Evolutionary conservation across 1,139 yeast species (phyloP).

Genomic region (Debaryomyces coudertii): DNA sequence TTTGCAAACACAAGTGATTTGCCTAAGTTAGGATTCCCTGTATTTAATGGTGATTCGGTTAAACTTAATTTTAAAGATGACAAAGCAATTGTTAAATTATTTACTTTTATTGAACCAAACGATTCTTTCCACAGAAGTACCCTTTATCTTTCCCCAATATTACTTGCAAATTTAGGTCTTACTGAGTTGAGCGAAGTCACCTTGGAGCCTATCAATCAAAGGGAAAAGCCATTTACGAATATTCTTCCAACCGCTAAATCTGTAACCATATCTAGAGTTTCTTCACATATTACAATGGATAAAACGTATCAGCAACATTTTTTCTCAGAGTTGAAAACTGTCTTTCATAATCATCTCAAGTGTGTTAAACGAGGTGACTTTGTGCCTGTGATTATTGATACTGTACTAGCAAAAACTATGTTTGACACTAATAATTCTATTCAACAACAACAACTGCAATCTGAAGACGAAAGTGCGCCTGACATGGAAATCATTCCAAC

Average conservation of each 20-base stretch:
- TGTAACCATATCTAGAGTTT: slow-evolving; percentile 64
- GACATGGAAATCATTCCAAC: slow-evolving; percentile 51
- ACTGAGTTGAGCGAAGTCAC: slow-evolving; percentile 34
- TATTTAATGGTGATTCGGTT: slow-evolving; percentile 72
- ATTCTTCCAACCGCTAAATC: slow-evolving; percentile 43
- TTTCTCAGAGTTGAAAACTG: slow-evolving; percentile 60
- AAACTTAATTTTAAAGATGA: slow-evolving; percentile 29
- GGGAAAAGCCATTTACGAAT: slow-evolving; percentile 23
- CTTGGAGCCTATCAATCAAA: slow-evolving; percentile 24
- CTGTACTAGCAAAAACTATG: slow-evolving; percentile 64
- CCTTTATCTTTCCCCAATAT: slow-evolving; percentile 66
- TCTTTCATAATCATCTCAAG: slow-evolving; percentile 62
- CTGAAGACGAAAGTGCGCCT: slow-evolving; percentile 25
- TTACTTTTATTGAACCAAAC: slow-evolving; percentile 69
- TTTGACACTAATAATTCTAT: slow-evolving; percentile 38
- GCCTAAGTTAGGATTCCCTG: slow-evolving; percentile 54
- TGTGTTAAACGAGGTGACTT: slow-evolving; percentile 65
- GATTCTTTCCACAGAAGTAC: slow-evolving; percentile 35
- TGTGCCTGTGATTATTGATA: slow-evolving; percentile 78
- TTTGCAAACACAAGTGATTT: slow-evolving; percentile 58
- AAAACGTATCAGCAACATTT: slow-evolving; percentile 66
- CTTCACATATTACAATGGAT: slow-evolving; percentile 74
- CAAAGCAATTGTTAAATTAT: slow-evolving; percentile 48
- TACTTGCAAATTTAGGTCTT: slow-evolving; percentile 53
- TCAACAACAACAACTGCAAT: slow-evolving; percentile 17